A percentile compares a stretch with the other conserved stretches of the same genome.
These are phyloP conservation scores for Cystofilobasidium capitatum DNA, from an alignment of 768 basidiomycete genomes.

Conservation along the genomic window DNA sequence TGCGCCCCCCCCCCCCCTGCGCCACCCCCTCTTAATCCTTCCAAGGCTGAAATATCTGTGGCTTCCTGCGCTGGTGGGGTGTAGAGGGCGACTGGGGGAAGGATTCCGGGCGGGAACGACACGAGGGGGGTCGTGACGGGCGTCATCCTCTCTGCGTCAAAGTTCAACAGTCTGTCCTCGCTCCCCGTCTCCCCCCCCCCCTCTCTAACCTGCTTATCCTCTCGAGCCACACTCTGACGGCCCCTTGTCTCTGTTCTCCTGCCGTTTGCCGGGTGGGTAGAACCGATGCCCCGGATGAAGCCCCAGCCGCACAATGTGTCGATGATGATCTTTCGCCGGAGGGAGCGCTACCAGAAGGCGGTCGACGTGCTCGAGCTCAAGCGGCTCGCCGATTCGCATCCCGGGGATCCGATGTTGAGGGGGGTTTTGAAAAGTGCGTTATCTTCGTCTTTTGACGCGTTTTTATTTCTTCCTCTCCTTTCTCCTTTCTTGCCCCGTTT, in stretches of 20 bases:
- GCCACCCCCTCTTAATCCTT: too few species aligned
- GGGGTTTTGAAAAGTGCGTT: background rate
- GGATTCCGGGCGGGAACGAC: background rate
- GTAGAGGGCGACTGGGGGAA: background rate
- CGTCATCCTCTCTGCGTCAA: background rate
- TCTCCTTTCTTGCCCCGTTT: background rate
- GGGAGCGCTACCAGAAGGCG: background rate
- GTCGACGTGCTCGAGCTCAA: background rate
- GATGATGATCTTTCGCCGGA: constrained; percentile 1
- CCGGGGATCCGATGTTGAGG: background rate
- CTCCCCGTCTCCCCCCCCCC: background rate
- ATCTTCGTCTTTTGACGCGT: background rate
- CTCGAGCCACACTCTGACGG: background rate
- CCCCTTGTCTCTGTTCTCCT: background rate
- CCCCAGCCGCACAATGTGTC: constrained; percentile 5
- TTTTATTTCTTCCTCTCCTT: background rate
- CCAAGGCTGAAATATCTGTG: too few species aligned
- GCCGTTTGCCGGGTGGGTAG: background rate
- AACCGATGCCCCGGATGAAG: background rate
- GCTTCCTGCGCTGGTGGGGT: background rate
- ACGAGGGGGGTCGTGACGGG: background rate
- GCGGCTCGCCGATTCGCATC: background rate
- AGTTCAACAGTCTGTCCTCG: background rate
- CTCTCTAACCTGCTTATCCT: background rate
- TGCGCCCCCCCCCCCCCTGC: too few species aligned